Evolutionary conservation across 2,329 filamentous ascomycete genomes (phyloP), one percentile per base, ranked within the genome.

Genomic region (Paracamarosporium sp.): DNA sequence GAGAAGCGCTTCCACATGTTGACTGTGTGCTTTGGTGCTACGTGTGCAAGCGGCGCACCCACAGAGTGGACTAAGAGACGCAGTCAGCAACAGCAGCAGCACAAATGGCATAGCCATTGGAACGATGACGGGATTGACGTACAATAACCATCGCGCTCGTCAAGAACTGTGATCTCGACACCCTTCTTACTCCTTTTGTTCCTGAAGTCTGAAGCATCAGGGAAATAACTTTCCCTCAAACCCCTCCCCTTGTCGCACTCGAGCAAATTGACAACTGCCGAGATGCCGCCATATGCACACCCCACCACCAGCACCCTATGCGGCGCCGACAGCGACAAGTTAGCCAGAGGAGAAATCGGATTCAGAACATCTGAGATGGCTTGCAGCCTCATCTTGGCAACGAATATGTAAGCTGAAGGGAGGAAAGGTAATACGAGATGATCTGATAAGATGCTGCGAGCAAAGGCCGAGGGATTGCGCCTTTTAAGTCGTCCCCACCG

Each of bases 101-200:
- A 15, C 5, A 9, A 13, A 15, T 9, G 13, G n/a, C 33, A 36
- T 5, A 8, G 5, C 5, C 24, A 20, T 4, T 4, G 20, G 20
- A 43, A 47, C 6, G 28, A n/a, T n/a, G n/a, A n/a, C n/a, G n/a
- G n/a, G n/a, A n/a, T n/a, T 13, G 41, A 63, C 88, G 66, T 80
- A 93, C 90, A 93, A 73, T 87, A 93, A n/a, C 91, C 91, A 79
- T 93, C 90, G n/a, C 89, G 81, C 74, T 93, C 89, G 67, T 93
- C 90, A 24, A 91, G 86, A 22, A 93, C 83, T 22, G 89, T 92
- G 50, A 93, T 87, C 35, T 92, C 84, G 13, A 91, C 76, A 1
- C 85, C 81, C 43, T 89, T 79, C 24, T 79, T 80, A 43, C 80
- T 78, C 20, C 60, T 71, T 28, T 38, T 64, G 36, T 64, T 72